Base-by-base conservation (phyloP, 352 stramenopile genomes). In the Phytophthora palmivora region DNA sequence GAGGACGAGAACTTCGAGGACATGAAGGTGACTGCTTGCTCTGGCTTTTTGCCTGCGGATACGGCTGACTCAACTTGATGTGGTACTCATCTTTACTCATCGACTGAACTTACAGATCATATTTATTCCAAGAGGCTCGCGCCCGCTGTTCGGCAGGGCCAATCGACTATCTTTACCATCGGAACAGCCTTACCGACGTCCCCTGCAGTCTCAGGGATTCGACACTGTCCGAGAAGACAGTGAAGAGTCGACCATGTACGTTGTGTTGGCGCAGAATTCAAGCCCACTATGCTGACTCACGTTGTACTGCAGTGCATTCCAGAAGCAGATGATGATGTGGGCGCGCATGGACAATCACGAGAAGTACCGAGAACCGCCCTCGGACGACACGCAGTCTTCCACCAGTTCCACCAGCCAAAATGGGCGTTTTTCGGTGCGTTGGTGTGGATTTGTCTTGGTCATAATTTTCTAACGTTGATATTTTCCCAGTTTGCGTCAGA, bases 271-370 rank as follows among this genome's bases (percentile, higher is more conserved):
- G 22, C 1, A 19, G 15, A 22, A 11, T 33, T 49, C 15, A 32
- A 18, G 12, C 26, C 21, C 6, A 1, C 24, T 11, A 14, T 49
- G 33, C 63, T 70, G 38, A 66, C 34, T 43, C 10, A 47, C 30
- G 55, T 10, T 63, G 14, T 45, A 57, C 39, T 33, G n/a, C 16
- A 65, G 63, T 58, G 57, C 72, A 8, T 94, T 94, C 45, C 81
- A 94, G 52, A 89, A 91, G 54, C 85, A 94, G 48, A 37, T 94
- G 63, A 84, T 92, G 69, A 67, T 91, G 64, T 94, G 83, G 85
- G 76, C 83, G 22, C 75, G 81, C 15, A 68, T 90, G 37, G 81
- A 89, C 57, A 87, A 84, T 44, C 64, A 85, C 14, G 64, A 78
- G 15, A 78, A 79, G 42, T 69, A 77, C 34, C 67, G 49, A 51